Percentiles rank a stretch among this genome's conserved stretches.
Conservation (phyloP, 2,329 filamentous ascomycete genomes). For the Pseudogymnoascus verrucosus region DNA sequence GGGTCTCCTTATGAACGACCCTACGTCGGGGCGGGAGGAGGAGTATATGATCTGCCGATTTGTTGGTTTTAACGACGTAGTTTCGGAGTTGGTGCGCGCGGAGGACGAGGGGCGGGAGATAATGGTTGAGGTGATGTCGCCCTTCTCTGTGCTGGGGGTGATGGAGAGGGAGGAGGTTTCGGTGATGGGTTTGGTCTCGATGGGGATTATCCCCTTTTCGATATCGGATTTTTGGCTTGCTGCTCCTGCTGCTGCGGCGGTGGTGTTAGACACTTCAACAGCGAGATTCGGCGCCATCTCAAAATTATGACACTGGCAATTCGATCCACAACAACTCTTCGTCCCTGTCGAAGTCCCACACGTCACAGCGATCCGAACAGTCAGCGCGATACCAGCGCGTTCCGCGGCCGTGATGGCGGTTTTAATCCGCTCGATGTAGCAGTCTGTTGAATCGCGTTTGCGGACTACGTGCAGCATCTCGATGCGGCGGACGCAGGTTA, state of each 20-base stretch:
- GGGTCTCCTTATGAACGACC: conserved; percentile 41
- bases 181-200: not conserved
- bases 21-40: conserved; percentile 40
- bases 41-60: not conserved
- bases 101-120: not conserved
- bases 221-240: conserved; percentile 2
- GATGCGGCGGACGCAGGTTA: conserved; percentile 43
- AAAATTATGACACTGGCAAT: conserved; percentile 10
- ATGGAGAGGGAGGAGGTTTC: not conserved
- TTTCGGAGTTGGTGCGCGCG: not conserved
- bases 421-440: conserved; percentile 44
- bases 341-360: conserved; percentile 17
- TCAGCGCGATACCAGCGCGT: conserved; percentile 40
- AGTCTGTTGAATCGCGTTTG: conserved; percentile 45
- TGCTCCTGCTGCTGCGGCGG: not conserved
- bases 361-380: conserved; percentile 48
- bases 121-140: not conserved
- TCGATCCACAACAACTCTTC: conserved; percentile 8
- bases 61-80: too few species aligned
- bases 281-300: not conserved
- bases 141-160: not conserved
- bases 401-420: conserved; percentile 36
- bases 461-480: conserved; percentile 46
- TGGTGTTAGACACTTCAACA: conserved; percentile 4
- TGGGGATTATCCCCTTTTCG: not conserved